Evolutionary conservation across 805 yeast species (phyloP).

Genomic region (Saturnispora sekii): DNA sequence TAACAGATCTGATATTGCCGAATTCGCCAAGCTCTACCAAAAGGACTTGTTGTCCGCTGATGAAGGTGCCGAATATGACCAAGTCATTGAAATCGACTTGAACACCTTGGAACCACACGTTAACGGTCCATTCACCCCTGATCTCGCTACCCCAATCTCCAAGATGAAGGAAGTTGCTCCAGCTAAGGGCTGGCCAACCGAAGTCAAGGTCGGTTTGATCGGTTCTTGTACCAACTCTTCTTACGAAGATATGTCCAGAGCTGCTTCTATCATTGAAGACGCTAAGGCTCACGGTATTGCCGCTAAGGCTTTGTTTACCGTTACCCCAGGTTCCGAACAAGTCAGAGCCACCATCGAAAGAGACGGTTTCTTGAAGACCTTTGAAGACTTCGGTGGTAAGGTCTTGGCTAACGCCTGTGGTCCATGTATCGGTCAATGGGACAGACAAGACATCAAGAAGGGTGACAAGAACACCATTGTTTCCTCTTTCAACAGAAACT

Average conservation of each 20-base stretch:
- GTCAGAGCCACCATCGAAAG: conserved; percentile 94
- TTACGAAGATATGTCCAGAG: conserved; percentile 97
- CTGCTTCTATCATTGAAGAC: conserved; percentile 80
- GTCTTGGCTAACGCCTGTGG: conserved; percentile 98
- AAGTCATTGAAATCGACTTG: conserved; percentile 83
- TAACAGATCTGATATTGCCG: conserved; percentile 72
- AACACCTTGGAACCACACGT: conserved; percentile 85
- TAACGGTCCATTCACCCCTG: conserved; percentile 98
- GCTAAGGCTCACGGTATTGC: conserved; percentile 80
- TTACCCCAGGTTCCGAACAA: conserved; percentile 98
- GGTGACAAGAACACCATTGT: conserved; percentile 78
- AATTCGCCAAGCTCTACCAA: conserved; percentile 45
- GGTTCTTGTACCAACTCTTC: conserved; percentile 99
- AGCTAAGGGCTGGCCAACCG: conserved; percentile 76
- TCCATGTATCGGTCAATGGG: conserved; percentile 99
- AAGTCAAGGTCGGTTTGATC: conserved; percentile 85
- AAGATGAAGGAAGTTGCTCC: conserved; percentile 63
- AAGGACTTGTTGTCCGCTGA: conserved; percentile 67
- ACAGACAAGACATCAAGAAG: conserved; percentile 64
- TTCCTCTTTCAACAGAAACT: conserved; percentile 96
- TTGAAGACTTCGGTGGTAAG: conserved; percentile 80
- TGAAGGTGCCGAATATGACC: conserved; percentile 81
- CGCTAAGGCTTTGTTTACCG: conserved; percentile 86
- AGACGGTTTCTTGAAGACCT: conserved; percentile 79
- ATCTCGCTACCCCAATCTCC: conserved; percentile 87